Percentiles rank a stretch among this genome's conserved stretches.
These are phyloP conservation scores for Wallacemonas sp. DNA, from an alignment of 208 protist genomes.

Conservation along the genomic window DNA sequence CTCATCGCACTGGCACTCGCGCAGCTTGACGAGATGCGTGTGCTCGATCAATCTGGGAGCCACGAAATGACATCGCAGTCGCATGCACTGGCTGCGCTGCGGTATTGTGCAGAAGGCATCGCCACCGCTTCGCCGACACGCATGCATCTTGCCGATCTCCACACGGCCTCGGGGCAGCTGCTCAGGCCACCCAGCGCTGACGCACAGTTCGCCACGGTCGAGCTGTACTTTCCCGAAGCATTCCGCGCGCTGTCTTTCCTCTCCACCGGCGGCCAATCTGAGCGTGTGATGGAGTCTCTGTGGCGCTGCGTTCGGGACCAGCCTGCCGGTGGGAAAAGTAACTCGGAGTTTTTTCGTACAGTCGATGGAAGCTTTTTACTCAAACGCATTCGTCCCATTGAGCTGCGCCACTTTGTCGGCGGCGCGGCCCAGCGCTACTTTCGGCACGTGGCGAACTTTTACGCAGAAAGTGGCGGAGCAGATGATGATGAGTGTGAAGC, in stretches of 20 bases:
- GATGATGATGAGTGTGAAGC: not conserved
- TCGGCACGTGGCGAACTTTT: slow-evolving; percentile 30
- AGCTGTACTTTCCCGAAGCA: slow-evolving; percentile 54
- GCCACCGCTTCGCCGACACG: not conserved
- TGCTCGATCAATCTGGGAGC: not conserved
- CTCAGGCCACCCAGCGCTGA: not conserved
- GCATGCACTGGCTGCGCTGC: too few species aligned
- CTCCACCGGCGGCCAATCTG: slow-evolving; percentile 36
- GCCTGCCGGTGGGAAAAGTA: slow-evolving; percentile 72
- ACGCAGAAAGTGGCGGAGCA: slow-evolving; percentile 9
- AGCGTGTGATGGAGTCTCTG: slow-evolving; percentile 48
- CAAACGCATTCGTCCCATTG: slow-evolving; percentile 72
- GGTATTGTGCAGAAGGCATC: not conserved
- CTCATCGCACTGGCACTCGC: slow-evolving; percentile 42
- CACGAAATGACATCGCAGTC: too few species aligned
- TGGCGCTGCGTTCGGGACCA: slow-evolving; percentile 45
- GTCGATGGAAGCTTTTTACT: slow-evolving; percentile 66
- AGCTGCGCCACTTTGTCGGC: slow-evolving; percentile 68
- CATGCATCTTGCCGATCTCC: slow-evolving; percentile 1
- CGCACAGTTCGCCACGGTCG: slow-evolving; percentile 38
- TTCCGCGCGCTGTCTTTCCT: slow-evolving; percentile 63
- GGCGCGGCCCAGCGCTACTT: slow-evolving; percentile 58
- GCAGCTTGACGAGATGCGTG: not conserved
- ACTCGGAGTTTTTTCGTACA: slow-evolving; percentile 65
- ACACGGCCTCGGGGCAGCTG: slow-evolving; percentile 4